Evolutionary conservation across 495 filamentous ascomycete species (phyloP).

Genomic region (Neurospora sp.): DNA sequence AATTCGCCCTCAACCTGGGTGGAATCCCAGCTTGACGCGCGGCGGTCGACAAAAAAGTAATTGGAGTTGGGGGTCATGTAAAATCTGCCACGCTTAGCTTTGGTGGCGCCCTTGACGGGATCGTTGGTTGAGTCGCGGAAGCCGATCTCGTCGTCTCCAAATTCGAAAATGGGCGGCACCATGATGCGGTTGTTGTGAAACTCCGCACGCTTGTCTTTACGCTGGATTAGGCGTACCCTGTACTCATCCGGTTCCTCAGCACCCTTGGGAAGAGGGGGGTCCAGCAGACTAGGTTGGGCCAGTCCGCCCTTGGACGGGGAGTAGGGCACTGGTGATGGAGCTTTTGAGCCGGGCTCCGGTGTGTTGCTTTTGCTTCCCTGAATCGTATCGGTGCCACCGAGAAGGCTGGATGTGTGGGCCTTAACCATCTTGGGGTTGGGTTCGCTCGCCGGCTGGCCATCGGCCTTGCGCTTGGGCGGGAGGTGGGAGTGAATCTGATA

Average conservation of each 20-base stretch:
- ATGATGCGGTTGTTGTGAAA: slow-evolving; percentile 35
- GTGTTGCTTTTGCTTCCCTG: slow-evolving; percentile 20
- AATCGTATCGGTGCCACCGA: slow-evolving; percentile 30
- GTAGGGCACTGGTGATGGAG: slow-evolving; percentile 25
- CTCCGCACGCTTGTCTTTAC: slow-evolving; percentile 17
- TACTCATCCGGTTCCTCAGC: slow-evolving; percentile 29
- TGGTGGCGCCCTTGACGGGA: slow-evolving; percentile 29
- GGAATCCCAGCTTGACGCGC: slow-evolving; percentile 31
- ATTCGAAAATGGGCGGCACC: slow-evolving; percentile 28
- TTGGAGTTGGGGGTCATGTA: slow-evolving; percentile 31
- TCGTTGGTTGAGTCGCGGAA: slow-evolving; percentile 40
- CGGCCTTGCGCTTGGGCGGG: slow-evolving; percentile 30
- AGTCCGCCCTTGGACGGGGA: slow-evolving; percentile 8
- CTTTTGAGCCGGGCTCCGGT: slow-evolving; percentile 26
- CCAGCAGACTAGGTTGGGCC: slow-evolving; percentile 9
- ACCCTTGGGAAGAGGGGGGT: slow-evolving; percentile 24
- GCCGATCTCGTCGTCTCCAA: slow-evolving; percentile 35
- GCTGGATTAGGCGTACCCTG: slow-evolving; percentile 29
- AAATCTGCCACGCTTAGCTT: slow-evolving; percentile 29
- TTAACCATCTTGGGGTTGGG: slow-evolving; percentile 28
- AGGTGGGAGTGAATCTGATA: slow-evolving; percentile 11
- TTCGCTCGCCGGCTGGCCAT: slow-evolving; percentile 31
- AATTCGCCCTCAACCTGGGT: slow-evolving; percentile 30
- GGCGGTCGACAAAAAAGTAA: slow-evolving; percentile 33
- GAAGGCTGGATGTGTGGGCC: slow-evolving; percentile 31